Base-by-base conservation (phyloP, 345 rosid genomes). In the Psidium guajava region DNA sequence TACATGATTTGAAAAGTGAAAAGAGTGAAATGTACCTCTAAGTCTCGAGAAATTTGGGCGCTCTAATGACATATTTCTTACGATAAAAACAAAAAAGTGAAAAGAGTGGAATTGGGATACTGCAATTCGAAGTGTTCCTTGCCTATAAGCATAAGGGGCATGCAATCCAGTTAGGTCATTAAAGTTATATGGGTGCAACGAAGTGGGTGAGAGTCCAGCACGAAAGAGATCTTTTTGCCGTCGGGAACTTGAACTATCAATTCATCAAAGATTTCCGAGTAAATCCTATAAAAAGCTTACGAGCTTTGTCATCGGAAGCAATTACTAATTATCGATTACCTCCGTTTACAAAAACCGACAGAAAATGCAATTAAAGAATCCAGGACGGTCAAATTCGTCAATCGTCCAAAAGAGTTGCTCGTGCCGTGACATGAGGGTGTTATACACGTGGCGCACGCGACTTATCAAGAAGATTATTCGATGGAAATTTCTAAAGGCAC, bases 371-470 rank as follows among this genome's bases (percentile, higher is more conserved):
- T 56, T 8, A 9, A 56, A 4, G 42, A 40, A 40, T 40, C 5
- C 42, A 40, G 42, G 42, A 40, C 47, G 0, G 3, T 58, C 64
- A n/a, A 58, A 5, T 25, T 11, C 6, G 3, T 5, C 32, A 11
- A 58, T n/a, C 12, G 8, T n/a, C 16, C 2, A n/a, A 13, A 5
- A n/a, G 16, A n/a, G 3, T 4, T 11, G 6, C 6, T 5, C 5
- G 3, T 25, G 32, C 64, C 14, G 5, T 56, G 27, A 24, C n/a
- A 9, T 24, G 5, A 13, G 61, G 27, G 0, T 24, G 24, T 10
- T 0, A 2, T 0, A 57, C 27, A 57, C 13, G 25, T 57, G 0
- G 0, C 0, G 1, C 28, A 57, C 32, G 3, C 12, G 8, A n/a
- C 6, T 6, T 12, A n/a, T 11, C 4, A n/a, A n/a, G 4, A n/a